phyloP scores from a whole-genome alignment of 805 yeast species.

The Cyberlindnera lachancei region DNA sequence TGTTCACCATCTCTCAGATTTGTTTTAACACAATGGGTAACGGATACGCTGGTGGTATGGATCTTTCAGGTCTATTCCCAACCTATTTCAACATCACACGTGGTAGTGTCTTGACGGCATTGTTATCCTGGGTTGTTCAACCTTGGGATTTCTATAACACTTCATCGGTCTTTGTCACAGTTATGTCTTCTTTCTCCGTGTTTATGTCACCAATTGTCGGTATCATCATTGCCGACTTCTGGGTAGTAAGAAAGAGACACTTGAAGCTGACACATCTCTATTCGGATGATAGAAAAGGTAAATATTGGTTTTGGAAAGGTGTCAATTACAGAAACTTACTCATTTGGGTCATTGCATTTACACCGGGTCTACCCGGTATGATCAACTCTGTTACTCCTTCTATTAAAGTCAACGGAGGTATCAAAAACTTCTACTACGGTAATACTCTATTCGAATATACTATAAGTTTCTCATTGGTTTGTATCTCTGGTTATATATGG shows the following conservation, averaged over 20 bases:
- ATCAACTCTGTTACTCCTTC: slow-evolving; percentile 26
- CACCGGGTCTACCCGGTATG: slow-evolving; percentile 45
- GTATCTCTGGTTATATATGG: slow-evolving; percentile 10
- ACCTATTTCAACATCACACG: slow-evolving; percentile 25
- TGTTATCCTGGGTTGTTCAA: slow-evolving; percentile 27
- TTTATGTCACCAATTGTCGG: slow-evolving; percentile 29
- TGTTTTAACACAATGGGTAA: slow-evolving; percentile 23
- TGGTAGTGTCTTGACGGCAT: slow-evolving; percentile 26
- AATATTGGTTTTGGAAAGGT: slow-evolving; percentile 33
- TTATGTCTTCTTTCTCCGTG: slow-evolving; percentile 29
- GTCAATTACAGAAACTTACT: slow-evolving; percentile 34
- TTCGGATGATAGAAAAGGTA: slow-evolving; percentile 24
- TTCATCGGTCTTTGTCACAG: slow-evolving; percentile 25
- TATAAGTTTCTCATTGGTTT: slow-evolving; percentile 32
- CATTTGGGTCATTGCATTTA: slow-evolving; percentile 33
- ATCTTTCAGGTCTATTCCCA: slow-evolving; percentile 18
- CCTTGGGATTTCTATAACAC: slow-evolving; percentile 31
- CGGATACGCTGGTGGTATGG: slow-evolving; percentile 27
- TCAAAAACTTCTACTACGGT: slow-evolving; percentile 35
- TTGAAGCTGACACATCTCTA: slow-evolving; percentile 26
- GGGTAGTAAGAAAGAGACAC: slow-evolving; percentile 26
- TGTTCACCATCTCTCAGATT: slow-evolving; percentile 28
- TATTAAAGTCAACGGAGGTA: slow-evolving; percentile 26
- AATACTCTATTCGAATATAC: slow-evolving; percentile 36
- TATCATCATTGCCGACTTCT: slow-evolving; percentile 32